Conservation (phyloP, 1,139 yeast genomes). For the Chernovozyma aurita region DNA sequence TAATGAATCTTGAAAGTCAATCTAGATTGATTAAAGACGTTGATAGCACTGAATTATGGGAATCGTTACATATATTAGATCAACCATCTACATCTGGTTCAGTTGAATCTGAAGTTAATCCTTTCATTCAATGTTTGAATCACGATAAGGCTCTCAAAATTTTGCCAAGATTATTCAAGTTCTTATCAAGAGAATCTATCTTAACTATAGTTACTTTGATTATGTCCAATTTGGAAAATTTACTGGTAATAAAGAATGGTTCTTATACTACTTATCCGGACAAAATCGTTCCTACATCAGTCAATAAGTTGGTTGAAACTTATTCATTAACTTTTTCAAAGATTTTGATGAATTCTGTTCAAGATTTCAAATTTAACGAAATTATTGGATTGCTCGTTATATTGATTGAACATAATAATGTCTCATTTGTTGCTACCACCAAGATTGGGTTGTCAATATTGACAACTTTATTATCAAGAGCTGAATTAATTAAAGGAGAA, state of each 20-base stretch:
- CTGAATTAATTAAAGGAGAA: slow-evolving; percentile 89
- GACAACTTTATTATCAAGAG: slow-evolving; percentile 85
- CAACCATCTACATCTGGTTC: slow-evolving; percentile 43
- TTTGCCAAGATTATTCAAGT: slow-evolving; percentile 84
- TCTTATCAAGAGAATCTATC: slow-evolving; percentile 73
- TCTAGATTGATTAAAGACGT: slow-evolving; percentile 59
- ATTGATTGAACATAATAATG: slow-evolving; percentile 67
- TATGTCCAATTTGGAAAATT: slow-evolving; percentile 76
- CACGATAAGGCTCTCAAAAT: slow-evolving; percentile 87
- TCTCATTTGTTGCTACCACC: slow-evolving; percentile 73
- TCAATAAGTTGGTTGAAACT: slow-evolving; percentile 66
- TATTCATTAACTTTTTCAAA: slow-evolving; percentile 83
- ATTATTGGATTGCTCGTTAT: slow-evolving; percentile 78
- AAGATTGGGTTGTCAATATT: slow-evolving; percentile 83
- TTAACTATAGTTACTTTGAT: slow-evolving; percentile 74
- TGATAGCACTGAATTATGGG: slow-evolving; percentile 67
- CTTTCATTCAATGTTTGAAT: slow-evolving; percentile 79
- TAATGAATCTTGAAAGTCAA: slow-evolving; percentile 77
- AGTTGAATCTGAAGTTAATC: slow-evolving; percentile 52
- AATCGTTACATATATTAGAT: slow-evolving; percentile 64
- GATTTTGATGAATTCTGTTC: slow-evolving; percentile 77
- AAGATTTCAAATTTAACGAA: slow-evolving; percentile 78
- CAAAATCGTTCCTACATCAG: slow-evolving; percentile 48
- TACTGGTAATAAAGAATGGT: slow-evolving; percentile 74
- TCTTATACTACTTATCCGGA: slow-evolving; percentile 65